These are phyloP conservation scores for Ophiostoma ulmi DNA, from an alignment of 2,329 filamentous ascomycete species.

Conservation along the genomic window DNA sequence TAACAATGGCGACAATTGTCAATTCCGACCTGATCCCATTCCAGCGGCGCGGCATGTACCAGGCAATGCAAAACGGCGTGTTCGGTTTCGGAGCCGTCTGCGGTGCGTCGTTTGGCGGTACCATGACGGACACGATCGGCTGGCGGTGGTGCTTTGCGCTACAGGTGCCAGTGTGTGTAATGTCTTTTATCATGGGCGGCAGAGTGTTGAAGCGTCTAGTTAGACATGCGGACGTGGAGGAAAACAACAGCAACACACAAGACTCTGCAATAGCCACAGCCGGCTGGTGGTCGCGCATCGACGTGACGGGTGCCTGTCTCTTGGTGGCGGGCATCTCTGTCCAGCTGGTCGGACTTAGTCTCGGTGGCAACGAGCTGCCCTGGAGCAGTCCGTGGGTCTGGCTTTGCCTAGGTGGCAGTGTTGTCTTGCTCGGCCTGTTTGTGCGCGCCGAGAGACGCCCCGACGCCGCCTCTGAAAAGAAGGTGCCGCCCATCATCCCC, in stretches of 20 bases:
- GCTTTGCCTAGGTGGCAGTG: slow-evolving; percentile 40
- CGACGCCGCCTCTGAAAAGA: slow-evolving; percentile 35
- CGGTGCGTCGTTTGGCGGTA: slow-evolving; percentile 66
- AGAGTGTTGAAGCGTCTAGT: neutral
- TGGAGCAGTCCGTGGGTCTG: slow-evolving; percentile 50
- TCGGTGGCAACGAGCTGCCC: slow-evolving; percentile 52
- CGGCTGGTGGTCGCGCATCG: neutral
- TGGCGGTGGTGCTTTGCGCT: slow-evolving; percentile 65
- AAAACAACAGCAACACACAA: neutral
- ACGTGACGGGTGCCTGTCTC: slow-evolving; percentile 35
- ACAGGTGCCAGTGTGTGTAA: slow-evolving; percentile 51
- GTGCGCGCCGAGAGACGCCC: slow-evolving; percentile 33
- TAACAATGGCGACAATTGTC: slow-evolving; percentile 66
- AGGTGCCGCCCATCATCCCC: slow-evolving; percentile 45
- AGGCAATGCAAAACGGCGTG: slow-evolving; percentile 67
- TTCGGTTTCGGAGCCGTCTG: slow-evolving; percentile 61
- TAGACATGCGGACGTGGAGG: neutral
- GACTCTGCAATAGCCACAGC: neutral
- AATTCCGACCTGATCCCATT: slow-evolving; percentile 67
- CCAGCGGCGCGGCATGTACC: slow-evolving; percentile 66
- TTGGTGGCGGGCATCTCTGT: slow-evolving; percentile 54
- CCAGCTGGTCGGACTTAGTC: slow-evolving; percentile 51
- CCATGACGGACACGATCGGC: slow-evolving; percentile 58
- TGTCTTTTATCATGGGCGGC: neutral
- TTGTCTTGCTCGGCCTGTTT: slow-evolving; percentile 36